Conservation (phyloP, 2,329 filamentous ascomycete species). For the Beauveria asiatica region DNA sequence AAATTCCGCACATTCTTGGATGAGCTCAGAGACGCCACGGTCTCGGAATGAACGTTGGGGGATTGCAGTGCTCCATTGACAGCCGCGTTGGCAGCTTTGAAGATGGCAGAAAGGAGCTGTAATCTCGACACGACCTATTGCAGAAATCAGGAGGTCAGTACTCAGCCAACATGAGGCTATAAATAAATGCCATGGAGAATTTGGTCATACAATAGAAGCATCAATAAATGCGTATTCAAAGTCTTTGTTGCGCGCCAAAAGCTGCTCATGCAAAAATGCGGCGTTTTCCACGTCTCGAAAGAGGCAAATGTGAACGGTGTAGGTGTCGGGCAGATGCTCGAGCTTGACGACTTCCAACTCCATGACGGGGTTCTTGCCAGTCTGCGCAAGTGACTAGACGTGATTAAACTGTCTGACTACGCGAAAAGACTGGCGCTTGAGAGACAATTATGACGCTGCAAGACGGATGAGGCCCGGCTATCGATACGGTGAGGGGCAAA, state of each 20-base stretch:
- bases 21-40: conserved; percentile 69
- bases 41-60: conserved; percentile 81
- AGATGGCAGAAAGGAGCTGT: conserved; percentile 68
- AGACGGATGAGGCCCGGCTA: neutral
- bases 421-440: neutral
- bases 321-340: conserved; percentile 62
- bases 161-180: neutral
- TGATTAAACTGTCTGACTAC: too few species aligned
- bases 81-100: conserved; percentile 64
- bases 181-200: neutral
- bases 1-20: conserved; percentile 62
- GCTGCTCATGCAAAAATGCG: conserved; percentile 67
- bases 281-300: conserved; percentile 74
- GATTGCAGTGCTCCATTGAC: conserved; percentile 58
- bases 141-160: neutral
- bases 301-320: conserved; percentile 64
- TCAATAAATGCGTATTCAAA: conserved; percentile 96
- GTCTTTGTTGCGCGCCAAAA: conserved; percentile 72
- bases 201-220: conserved; percentile 58
- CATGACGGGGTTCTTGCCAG: conserved; percentile 13
- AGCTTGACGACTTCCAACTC: conserved; percentile 58
- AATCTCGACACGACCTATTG: conserved; percentile 56
- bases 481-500: conserved; percentile 7
- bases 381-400: neutral
- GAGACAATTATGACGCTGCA: neutral